Percentiles rank a stretch among this genome's conserved stretches.
phyloP scores from a whole-genome alignment of 23 red algal genomes.

The Gracilaria vermiculophylla region DNA sequence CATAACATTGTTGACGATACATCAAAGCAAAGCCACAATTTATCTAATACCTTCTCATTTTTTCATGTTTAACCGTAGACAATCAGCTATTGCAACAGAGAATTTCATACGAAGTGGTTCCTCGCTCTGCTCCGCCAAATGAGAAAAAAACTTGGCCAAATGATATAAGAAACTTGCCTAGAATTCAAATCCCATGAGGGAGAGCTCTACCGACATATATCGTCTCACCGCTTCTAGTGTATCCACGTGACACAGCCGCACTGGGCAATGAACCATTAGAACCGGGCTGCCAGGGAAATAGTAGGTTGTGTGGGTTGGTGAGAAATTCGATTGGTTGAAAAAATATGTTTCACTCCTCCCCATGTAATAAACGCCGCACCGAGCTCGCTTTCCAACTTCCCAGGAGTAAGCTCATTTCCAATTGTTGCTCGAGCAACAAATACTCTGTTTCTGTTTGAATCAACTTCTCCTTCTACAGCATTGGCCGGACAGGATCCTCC shows the following conservation, averaged over 20 bases:
- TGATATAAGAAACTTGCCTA: not conserved
- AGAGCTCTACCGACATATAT: not conserved
- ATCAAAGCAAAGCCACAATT: too few species aligned
- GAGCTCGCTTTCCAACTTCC: not conserved
- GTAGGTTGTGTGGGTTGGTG: not conserved
- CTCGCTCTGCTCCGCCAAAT: not conserved
- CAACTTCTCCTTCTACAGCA: not conserved
- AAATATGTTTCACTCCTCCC: not conserved
- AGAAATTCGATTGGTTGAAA: not conserved
- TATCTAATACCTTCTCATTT: too few species aligned
- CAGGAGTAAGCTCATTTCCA: constrained; percentile 2
- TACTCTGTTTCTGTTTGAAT: not conserved
- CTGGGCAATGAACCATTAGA: not conserved
- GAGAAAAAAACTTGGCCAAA: not conserved
- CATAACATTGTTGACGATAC: too few species aligned
- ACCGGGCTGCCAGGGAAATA: not conserved
- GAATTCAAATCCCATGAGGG: not conserved
- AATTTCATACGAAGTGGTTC: not conserved
- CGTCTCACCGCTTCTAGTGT: not conserved
- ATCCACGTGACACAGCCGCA: not conserved
- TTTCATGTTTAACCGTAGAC: too few species aligned
- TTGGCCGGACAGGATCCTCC: not conserved
- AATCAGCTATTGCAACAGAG: too few species aligned
- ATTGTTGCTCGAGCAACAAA: not conserved
- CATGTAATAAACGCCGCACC: not conserved